phyloP scores from a whole-genome alignment of 768 basidiomycete species.

The Clathrus columnatus region DNA sequence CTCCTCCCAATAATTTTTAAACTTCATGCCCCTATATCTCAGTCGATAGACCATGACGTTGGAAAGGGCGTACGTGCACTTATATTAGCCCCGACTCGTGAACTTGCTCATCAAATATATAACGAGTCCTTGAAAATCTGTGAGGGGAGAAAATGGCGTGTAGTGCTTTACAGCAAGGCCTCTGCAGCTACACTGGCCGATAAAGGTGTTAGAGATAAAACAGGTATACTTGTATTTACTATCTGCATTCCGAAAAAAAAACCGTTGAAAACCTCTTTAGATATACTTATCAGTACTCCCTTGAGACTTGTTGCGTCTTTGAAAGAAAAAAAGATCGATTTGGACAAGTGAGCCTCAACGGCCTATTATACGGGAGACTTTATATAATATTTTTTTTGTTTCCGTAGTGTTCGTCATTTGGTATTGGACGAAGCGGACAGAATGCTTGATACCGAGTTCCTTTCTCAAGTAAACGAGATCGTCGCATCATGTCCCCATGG shows the following conservation, averaged over 20 bases:
- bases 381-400: slow-evolving; percentile 9
- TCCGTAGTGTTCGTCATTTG: slow-evolving; percentile 68
- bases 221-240: slow-evolving; percentile 40
- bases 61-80: slow-evolving; percentile 66
- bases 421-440: slow-evolving; percentile 89
- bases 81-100: slow-evolving; percentile 85
- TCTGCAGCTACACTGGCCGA: slow-evolving; percentile 76
- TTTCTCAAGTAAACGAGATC: slow-evolving; percentile 83
- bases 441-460: slow-evolving; percentile 82
- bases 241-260: not conserved
- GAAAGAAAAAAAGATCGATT: slow-evolving; percentile 52
- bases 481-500: slow-evolving; percentile 64
- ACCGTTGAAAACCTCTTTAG: slow-evolving; percentile 29
- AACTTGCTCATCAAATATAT: slow-evolving; percentile 92
- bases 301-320: slow-evolving; percentile 78
- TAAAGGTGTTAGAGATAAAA: slow-evolving; percentile 63
- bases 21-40: slow-evolving; percentile 46
- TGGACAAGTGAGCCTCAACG: slow-evolving; percentile 68
- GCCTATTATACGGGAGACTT: not conserved
- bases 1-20: slow-evolving; percentile 70
- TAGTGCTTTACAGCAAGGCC: slow-evolving; percentile 80
- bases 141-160: slow-evolving; percentile 74
- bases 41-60: slow-evolving; percentile 29
- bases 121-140: slow-evolving; percentile 83
- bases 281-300: slow-evolving; percentile 89